Base-by-base conservation (phyloP, 2,329 filamentous ascomycete species). In the Ophiosphaerella herpotricha region DNA sequence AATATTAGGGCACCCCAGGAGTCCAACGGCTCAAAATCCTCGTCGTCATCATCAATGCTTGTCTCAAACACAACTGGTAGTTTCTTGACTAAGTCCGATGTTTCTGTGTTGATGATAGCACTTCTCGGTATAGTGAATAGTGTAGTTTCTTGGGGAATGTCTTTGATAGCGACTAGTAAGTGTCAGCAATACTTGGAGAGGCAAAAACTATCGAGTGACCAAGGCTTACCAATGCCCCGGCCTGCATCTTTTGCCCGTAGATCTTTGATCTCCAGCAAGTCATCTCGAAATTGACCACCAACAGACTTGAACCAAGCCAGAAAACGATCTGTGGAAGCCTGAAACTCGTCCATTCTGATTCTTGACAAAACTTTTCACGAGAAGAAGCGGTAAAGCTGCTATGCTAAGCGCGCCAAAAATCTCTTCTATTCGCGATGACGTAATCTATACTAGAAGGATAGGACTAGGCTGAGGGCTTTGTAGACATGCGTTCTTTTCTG, bases 1-100 rank as follows among this genome's bases (percentile, higher is more conserved):
- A 63, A 38, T 2, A 64, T 64, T 0, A 64, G 50, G 1, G 61
- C 58, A 4, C 49, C 53, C 61, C 61, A 64, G 3, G 61, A 50
- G 13, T 63, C 61, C 4, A 63, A 41, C 1, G 58, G 50, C 11
- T 60, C 55, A 1, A 21, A 41, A 2, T 63, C 54, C 11, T 63
- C 54, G 7, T 63, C 52, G 5, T 52, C 54, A 5, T 57, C 53
- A 5, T 55, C 56, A 8, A 43, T 35, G 1, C 51, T 43, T 3
- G 47, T 39, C 33, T 64, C 53, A 7, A 64, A 64, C 1, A 58
- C 34, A 7, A 44, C 43, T 2, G 61, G 61, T 2, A 64, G 41
- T 33, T 49, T 61, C 26, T 51, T 26, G 0, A 53, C 39, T 1
- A 64, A 47, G 14, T 55, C 43, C 6, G 61, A 64, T 3, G 61